Evolutionary conservation across 768 basidiomycete species (phyloP), one percentile per base, ranked within the genome.

Genomic region (Coprinopsis cinerea): DNA sequence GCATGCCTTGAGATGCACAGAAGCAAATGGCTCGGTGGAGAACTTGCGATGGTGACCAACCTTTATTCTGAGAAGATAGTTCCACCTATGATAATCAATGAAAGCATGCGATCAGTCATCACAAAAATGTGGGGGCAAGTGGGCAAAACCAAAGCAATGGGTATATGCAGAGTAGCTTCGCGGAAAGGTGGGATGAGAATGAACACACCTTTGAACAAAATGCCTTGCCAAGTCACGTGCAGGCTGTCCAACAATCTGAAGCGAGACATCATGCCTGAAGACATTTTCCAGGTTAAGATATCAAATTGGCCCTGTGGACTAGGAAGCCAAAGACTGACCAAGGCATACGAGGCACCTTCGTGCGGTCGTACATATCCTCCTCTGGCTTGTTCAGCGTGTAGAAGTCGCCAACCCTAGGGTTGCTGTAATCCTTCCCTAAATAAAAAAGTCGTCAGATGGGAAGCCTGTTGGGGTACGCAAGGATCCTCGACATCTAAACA

Each of bases 241-340:
- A 42, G 96, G 96, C 62, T 95, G 93, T 2, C 96, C 96, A 23
- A 97, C 88, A 35, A 98, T 83, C 65, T 99, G 96, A 73, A 97
- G 75, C 0, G 83, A 91, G 32, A 98, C 91, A 63, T 99, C 96
- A 63, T 99, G 96, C 93, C 93, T 94, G 42, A 24, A 41, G 36
- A 37, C 44, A 43, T 14, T n/a, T n/a, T n/a, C n/a, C n/a, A 55
- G 26, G 28, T 1, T 18, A 13, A 34, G 22, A 28, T 6, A 20
- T 44, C 32, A 44, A 39, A 43, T 5, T n/a, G 17, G 14, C 3
- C 34, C 51, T 2, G 5, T n/a, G 4, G 11, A 6, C 14, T 54
- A 39, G 15, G 44, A 48, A 15, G n/a, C n/a, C n/a, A n/a, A 7
- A 4, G 13, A 61, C 81, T 51, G 60, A 93, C 94, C 95, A 99